Conservation (phyloP, 164 flowering plant genomes). For the Dillenia suffruticosa region DNA sequence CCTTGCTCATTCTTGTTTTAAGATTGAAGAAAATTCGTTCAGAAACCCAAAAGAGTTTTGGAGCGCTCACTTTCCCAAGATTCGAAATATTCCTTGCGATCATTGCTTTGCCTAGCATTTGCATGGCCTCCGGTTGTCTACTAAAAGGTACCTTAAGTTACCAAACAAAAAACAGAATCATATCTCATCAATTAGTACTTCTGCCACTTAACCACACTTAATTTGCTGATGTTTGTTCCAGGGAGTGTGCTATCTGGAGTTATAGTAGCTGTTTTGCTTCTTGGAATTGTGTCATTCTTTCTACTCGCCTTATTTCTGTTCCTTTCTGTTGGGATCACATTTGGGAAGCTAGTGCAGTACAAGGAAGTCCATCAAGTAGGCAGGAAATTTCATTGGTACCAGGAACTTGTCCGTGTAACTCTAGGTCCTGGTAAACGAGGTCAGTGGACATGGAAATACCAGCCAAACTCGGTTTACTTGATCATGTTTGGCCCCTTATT, state of each 20-base stretch:
- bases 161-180: too few species aligned
- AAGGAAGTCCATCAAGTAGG: conserved; percentile 94
- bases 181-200: background rate
- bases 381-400: conserved; percentile 72
- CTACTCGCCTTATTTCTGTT: conserved; percentile 58
- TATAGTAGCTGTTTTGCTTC: conserved; percentile 50
- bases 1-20: conserved; percentile 38
- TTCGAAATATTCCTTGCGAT: conserved; percentile 75
- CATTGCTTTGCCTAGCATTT: conserved; percentile 73
- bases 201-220: background rate
- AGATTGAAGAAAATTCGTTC: conserved; percentile 35
- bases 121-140: conserved; percentile 63
- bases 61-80: conserved; percentile 76
- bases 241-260: conserved; percentile 55
- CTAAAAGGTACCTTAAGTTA: conserved; percentile 51
- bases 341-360: conserved; percentile 85
- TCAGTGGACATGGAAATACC: conserved; percentile 93
- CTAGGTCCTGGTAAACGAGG: conserved; percentile 97
- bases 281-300: conserved; percentile 35
- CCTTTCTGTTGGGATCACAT: conserved; percentile 79
- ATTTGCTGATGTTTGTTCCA: conserved; percentile 10
- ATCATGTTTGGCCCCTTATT: conserved; percentile 72
- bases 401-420: conserved; percentile 66
- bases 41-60: conserved; percentile 36
- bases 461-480: conserved; percentile 37